A percentile compares a stretch with the other conserved stretches of the same genome.
Evolutionary conservation across 2,329 filamentous ascomycete genomes (phyloP).

Genomic region (Xylaria sp.): DNA sequence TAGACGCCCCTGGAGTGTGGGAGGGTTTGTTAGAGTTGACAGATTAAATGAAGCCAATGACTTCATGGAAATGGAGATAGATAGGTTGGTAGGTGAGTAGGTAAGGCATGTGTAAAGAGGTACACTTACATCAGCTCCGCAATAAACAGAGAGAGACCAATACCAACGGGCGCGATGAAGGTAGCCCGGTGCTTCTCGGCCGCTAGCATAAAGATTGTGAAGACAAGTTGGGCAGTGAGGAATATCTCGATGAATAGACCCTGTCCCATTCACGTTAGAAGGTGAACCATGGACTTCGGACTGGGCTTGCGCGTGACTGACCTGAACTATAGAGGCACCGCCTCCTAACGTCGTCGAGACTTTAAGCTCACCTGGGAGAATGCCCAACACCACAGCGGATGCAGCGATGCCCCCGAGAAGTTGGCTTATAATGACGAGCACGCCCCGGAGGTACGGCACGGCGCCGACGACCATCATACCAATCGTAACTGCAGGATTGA

Average conservation of each 20-base stretch:
- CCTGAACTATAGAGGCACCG: constrained; percentile 56
- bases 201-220: constrained; percentile 69
- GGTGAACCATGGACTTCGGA: neutral
- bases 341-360: constrained; percentile 59
- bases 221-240: constrained; percentile 63
- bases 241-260: constrained; percentile 54
- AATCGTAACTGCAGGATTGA: constrained; percentile 55
- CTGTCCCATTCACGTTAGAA: neutral
- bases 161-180: constrained; percentile 70
- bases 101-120: neutral
- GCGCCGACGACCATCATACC: constrained; percentile 61
- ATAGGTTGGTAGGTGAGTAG: neutral
- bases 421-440: constrained; percentile 60
- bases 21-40: constrained; percentile 16
- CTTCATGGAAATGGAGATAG: neutral
- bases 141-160: constrained; percentile 71
- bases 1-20: constrained; percentile 45
- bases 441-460: constrained; percentile 52
- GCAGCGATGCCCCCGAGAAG: constrained; percentile 61
- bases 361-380: constrained; percentile 61
- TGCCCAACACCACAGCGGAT: constrained; percentile 58
- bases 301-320: neutral
- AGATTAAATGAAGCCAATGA: neutral
- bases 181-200: constrained; percentile 72
- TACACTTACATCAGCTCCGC: constrained; percentile 49